phyloP scores from a whole-genome alignment of 208 protist species.

The Novymonas esmeraldas region DNA sequence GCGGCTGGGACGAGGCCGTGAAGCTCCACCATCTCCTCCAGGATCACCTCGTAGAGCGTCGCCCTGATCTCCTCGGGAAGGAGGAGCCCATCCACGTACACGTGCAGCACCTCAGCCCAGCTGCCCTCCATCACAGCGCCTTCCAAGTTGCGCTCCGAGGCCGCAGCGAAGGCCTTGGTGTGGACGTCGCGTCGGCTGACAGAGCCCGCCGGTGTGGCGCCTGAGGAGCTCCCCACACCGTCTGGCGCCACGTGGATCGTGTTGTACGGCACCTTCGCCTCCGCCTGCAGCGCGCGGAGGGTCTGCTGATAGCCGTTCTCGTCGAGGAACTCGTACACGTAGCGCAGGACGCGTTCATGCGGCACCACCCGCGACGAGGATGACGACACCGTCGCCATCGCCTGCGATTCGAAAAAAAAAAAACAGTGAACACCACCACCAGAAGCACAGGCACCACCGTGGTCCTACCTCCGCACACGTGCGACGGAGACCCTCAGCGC shows the following conservation, averaged over 20 bases:
- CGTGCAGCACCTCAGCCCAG: constrained; percentile 71
- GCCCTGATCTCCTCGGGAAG: constrained; percentile 72
- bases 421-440: background rate
- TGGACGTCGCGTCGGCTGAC: background rate
- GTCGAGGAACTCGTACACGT: constrained; percentile 73
- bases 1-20: constrained; percentile 67
- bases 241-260: constrained; percentile 47
- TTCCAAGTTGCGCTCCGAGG: constrained; percentile 40
- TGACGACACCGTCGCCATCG: too few relatives aligned
- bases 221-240: background rate
- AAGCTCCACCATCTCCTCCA: constrained; percentile 79
- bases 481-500: too few relatives aligned
- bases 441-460: too few relatives aligned
- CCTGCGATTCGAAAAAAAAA: background rate
- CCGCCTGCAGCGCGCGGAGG: constrained; percentile 70
- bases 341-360: constrained; percentile 69
- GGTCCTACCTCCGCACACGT: too few relatives aligned
- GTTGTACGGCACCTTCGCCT: constrained; percentile 85
- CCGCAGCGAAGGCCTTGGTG: constrained; percentile 10
- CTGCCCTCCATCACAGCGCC: constrained; percentile 64
- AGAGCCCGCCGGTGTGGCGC: background rate
- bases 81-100: constrained; percentile 66
- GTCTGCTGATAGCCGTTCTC: constrained; percentile 66
- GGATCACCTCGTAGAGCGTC: constrained; percentile 75
- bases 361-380: constrained; percentile 35